A percentile compares a stretch with the other conserved stretches of the same genome.
phyloP scores from a whole-genome alignment of 192 early-diverging fungal genomes.

The Irineochytrium annulatum region DNA sequence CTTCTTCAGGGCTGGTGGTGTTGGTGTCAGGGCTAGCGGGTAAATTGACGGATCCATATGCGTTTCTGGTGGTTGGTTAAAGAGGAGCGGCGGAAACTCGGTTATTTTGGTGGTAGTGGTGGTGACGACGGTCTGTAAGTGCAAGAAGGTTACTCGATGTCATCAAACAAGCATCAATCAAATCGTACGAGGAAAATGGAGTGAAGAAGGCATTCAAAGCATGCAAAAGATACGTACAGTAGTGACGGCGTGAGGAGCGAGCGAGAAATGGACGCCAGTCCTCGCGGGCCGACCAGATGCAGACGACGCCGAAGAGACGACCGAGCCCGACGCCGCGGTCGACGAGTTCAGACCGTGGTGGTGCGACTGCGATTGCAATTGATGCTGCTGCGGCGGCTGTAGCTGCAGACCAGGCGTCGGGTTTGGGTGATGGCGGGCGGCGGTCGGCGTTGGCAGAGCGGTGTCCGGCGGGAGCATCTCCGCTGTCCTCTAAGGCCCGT shows the following conservation, averaged over 20 bases:
- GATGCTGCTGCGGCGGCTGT: too few relatives aligned
- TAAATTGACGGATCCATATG: constrained; percentile 59
- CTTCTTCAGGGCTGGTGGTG: constrained; percentile 72
- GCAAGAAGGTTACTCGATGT: background rate
- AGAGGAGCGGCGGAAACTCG: constrained; percentile 64
- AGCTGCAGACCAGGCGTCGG: too few relatives aligned
- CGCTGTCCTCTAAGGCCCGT: too few relatives aligned
- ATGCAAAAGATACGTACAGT: constrained; percentile 16
- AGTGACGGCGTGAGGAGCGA: constrained; percentile 35
- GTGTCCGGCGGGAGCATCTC: too few relatives aligned
- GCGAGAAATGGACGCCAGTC: constrained; percentile 23
- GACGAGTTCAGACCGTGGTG: too few relatives aligned
- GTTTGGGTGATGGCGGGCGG: too few relatives aligned
- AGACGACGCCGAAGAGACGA: background rate
- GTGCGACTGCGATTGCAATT: too few relatives aligned
- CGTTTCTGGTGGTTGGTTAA: constrained; percentile 52
- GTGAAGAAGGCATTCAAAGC: background rate
- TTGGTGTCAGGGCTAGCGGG: constrained; percentile 68
- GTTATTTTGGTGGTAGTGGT: constrained; percentile 72
- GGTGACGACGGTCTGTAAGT: constrained; percentile 61
- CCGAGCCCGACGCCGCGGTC: too few relatives aligned
- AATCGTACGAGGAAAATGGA: background rate
- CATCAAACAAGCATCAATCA: too few relatives aligned
- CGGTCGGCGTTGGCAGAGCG: too few relatives aligned
- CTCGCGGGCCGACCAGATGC: background rate